Percentiles rank a stretch among this genome's conserved stretches.
Evolutionary conservation across 2,329 filamentous ascomycete genomes (phyloP).

Genomic region (Plectosphaerella plurivora): DNA sequence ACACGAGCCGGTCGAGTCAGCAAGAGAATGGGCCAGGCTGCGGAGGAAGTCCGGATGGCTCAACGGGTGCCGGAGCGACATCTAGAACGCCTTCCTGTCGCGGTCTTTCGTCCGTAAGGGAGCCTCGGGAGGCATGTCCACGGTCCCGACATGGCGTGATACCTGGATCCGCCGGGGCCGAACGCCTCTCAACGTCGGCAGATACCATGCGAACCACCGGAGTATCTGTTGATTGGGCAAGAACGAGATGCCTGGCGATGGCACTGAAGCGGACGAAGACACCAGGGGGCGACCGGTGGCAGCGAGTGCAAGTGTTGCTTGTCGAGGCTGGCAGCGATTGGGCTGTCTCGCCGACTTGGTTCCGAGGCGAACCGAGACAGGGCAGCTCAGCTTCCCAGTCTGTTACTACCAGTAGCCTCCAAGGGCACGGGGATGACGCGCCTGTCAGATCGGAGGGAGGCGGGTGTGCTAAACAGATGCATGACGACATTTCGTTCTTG

Average conservation of each 20-base stretch:
- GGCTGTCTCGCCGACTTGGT: not conserved
- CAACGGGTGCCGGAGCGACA: not conserved
- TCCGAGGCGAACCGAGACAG: slow-evolving; percentile 2
- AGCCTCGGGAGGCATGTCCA: not conserved
- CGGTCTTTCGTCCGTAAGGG: not conserved
- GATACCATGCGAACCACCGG: not conserved
- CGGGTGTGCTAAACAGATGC: too few relatives aligned
- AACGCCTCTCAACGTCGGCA: not conserved
- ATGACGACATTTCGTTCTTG: too few relatives aligned
- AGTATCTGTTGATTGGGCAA: not conserved
- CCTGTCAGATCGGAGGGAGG: too few relatives aligned
- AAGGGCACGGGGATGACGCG: not conserved
- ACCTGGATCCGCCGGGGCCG: too few relatives aligned
- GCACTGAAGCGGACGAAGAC: not conserved
- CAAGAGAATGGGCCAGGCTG: not conserved
- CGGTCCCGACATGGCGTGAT: too few relatives aligned
- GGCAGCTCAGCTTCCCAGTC: not conserved
- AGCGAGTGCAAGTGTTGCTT: not conserved
- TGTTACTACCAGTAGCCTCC: not conserved
- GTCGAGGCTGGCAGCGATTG: not conserved
- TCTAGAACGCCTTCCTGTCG: not conserved
- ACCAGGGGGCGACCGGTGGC: not conserved
- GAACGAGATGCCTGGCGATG: not conserved
- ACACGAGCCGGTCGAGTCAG: not conserved
- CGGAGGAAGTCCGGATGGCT: not conserved